Conservation (phyloP, 352 stramenopile genomes). For the Saprolegnia diclina region DNA sequence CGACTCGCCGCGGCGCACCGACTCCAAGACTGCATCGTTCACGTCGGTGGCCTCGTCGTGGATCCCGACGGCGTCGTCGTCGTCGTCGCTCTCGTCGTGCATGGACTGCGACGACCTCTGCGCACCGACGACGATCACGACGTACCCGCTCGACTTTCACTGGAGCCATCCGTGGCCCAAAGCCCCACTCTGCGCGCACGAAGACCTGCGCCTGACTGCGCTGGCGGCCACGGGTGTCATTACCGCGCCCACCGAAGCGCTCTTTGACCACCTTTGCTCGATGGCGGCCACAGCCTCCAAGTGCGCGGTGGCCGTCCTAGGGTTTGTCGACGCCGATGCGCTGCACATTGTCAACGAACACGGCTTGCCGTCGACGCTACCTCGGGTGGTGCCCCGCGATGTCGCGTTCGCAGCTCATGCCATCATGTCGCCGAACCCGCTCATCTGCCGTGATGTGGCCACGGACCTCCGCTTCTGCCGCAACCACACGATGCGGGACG, state of each 20-base stretch:
- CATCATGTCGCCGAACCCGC: conserved; percentile 47
- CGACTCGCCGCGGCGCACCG: conserved; percentile 35
- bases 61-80: conserved; percentile 63
- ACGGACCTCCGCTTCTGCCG: conserved; percentile 57
- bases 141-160: conserved; percentile 83
- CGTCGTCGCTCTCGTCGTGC: conserved; percentile 23
- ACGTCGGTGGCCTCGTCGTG: conserved; percentile 36
- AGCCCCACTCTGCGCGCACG: conserved; percentile 57
- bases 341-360: conserved; percentile 53
- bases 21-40: conserved; percentile 48
- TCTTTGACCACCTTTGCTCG: conserved; percentile 59
- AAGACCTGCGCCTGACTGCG: conserved; percentile 64
- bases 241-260: conserved; percentile 3
- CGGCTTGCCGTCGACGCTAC: conserved; percentile 34
- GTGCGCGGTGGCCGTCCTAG: conserved; percentile 61
- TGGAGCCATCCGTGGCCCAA: conserved; percentile 85
- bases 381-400: conserved; percentile 33
- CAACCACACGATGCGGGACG: conserved; percentile 53
- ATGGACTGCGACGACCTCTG: conserved; percentile 22
- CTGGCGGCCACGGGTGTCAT: conserved; percentile 28
- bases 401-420: conserved; percentile 59
- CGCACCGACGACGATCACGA: conserved; percentile 16
- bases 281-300: conserved; percentile 72
- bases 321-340: conserved; percentile 51
- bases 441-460: conserved; percentile 63